A percentile compares a stretch with the other conserved stretches of the same genome.
Evolutionary conservation across 805 yeast species (phyloP).

Genomic region (Blastobotrys terrestris): DNA sequence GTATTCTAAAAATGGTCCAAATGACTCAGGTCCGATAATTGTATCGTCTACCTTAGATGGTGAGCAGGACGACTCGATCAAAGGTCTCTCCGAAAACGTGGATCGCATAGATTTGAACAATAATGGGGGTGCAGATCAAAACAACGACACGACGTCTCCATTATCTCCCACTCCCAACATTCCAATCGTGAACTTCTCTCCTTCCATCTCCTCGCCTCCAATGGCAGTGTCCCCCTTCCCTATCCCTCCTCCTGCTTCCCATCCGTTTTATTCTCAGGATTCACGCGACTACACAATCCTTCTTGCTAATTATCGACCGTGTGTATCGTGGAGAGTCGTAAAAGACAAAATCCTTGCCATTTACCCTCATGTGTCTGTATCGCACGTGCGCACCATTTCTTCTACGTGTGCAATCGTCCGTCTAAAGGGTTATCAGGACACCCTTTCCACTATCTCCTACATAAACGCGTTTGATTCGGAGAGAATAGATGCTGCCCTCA

Average conservation of each 20-base stretch:
- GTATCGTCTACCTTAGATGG: neutral
- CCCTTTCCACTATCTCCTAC: constrained; percentile 2
- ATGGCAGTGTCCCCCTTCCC: neutral
- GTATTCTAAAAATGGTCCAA: neutral
- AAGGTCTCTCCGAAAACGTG: neutral
- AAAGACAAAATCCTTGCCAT: constrained; percentile 10
- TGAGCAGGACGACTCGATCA: neutral
- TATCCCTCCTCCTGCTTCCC: neutral
- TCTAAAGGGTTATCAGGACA: constrained; percentile 15
- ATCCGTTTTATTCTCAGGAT: neutral
- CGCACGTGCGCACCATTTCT: constrained; percentile 14
- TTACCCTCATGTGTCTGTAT: constrained; percentile 12
- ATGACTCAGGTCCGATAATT: neutral
- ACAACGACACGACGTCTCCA: neutral
- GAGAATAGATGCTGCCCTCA: constrained; percentile 1
- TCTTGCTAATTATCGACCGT: constrained; percentile 2
- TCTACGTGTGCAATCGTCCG: constrained; percentile 15
- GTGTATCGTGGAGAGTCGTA: constrained; percentile 30
- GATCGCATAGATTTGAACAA: neutral
- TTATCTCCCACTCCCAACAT: neutral
- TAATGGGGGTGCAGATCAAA: neutral
- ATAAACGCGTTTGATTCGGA: neutral
- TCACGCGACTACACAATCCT: constrained; percentile 1
- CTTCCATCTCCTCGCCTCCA: neutral
- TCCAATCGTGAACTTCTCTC: neutral